Evolutionary conservation across 352 stramenopile species (phyloP).

Genomic region (Peronospora destructor): DNA sequence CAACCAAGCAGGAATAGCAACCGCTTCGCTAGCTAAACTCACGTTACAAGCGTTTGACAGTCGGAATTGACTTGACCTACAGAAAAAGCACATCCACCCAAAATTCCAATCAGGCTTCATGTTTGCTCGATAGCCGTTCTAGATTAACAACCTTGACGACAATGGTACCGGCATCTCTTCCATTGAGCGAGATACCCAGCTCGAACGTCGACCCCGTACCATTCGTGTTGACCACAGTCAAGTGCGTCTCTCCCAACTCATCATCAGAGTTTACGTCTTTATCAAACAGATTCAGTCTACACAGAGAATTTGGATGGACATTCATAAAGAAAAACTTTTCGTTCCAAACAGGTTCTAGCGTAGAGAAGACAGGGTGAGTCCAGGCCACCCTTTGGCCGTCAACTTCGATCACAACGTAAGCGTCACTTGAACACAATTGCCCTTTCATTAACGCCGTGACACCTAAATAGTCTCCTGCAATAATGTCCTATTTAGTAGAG

Average conservation of each 20-base stretch:
- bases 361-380: conserved; percentile 32
- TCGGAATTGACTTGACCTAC: conserved; percentile 26
- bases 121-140: not conserved
- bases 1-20: too few relatives aligned
- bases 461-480: conserved; percentile 29
- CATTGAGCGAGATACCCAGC: conserved; percentile 19
- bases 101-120: not conserved
- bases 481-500: conserved; percentile 10
- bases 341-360: conserved; percentile 32
- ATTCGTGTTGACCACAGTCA: conserved; percentile 24
- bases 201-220: conserved; percentile 21
- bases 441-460: conserved; percentile 24
- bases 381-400: conserved; percentile 30
- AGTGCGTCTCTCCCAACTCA: conserved; percentile 27
- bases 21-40: too few relatives aligned
- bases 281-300: conserved; percentile 28
- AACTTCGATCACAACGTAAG: conserved; percentile 32
- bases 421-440: conserved; percentile 31
- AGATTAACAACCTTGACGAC: conserved; percentile 16
- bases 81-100: conserved; percentile 1
- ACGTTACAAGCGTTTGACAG: too few relatives aligned
- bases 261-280: conserved; percentile 37
- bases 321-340: conserved; percentile 35
- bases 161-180: conserved; percentile 22
- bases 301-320: conserved; percentile 22